Conservation (phyloP, 2,329 filamentous ascomycete species). For the Trichoderma sp. region DNA sequence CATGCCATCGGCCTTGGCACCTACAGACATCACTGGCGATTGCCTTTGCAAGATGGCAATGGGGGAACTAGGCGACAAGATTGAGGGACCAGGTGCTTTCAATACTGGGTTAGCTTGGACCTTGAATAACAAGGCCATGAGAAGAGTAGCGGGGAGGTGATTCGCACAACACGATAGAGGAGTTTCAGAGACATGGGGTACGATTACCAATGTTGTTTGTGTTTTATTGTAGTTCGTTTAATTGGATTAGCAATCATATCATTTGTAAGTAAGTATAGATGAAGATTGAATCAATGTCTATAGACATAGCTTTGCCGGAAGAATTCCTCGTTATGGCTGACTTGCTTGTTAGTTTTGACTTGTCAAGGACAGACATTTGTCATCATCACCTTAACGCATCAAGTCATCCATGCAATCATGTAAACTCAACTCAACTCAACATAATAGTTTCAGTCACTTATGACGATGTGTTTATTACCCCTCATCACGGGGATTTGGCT, state of each 20-base stretch:
- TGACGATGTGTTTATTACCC: not conserved
- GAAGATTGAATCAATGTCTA: not conserved
- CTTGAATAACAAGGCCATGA: not conserved
- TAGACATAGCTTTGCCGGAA: not conserved
- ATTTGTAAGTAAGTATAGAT: not conserved
- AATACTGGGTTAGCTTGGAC: not conserved
- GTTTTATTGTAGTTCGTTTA: not conserved
- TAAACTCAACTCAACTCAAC: not conserved
- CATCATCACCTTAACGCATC: not conserved
- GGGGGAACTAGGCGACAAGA: not conserved
- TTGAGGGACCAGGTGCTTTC: not conserved
- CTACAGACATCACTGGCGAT: not conserved
- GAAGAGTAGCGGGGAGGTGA: not conserved
- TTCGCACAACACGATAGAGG: not conserved
- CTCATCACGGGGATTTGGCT: not conserved
- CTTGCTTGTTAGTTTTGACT: not conserved
- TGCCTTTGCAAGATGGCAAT: not conserved
- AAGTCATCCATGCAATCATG: not conserved
- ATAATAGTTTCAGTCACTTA: not conserved
- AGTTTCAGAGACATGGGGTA: too few species aligned
- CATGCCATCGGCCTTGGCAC: not conserved
- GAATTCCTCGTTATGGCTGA: not conserved
- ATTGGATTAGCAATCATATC: not conserved
- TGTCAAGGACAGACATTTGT: not conserved
- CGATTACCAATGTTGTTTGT: not conserved